These are phyloP conservation scores for Saccharomyces hybrid DNA, from an alignment of 1,139 yeast species.

Conservation along the genomic window DNA sequence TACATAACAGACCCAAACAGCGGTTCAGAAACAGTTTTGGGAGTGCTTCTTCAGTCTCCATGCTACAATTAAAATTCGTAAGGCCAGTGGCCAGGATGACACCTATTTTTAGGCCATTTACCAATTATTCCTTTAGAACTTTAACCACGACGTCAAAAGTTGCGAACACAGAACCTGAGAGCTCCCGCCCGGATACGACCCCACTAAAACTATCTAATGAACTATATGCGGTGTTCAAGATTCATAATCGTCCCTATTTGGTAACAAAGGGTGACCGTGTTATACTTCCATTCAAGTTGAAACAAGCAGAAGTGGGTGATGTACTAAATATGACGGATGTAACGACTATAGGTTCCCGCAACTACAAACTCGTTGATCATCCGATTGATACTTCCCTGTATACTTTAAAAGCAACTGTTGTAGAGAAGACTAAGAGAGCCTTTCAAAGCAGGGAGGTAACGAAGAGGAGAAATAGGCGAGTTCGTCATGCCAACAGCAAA, in stretches of 20 bases:
- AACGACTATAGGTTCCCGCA: constrained; percentile 76
- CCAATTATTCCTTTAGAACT: background rate
- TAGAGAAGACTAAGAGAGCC: constrained; percentile 83
- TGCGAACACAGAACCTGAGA: background rate
- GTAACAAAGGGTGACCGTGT: constrained; percentile 88
- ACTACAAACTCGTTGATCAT: constrained; percentile 56
- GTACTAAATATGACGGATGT: constrained; percentile 64
- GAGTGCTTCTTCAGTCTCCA: background rate
- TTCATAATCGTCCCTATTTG: constrained; percentile 79
- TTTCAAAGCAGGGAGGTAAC: constrained; percentile 59
- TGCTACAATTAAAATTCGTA: background rate
- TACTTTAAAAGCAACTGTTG: constrained; percentile 65
- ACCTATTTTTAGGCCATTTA: background rate
- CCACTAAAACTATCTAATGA: constrained; percentile 61
- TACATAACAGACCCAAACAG: no score
- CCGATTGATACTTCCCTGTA: constrained; percentile 49
- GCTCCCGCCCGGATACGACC: constrained; percentile 34
- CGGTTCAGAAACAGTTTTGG: no score
- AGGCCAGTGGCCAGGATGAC: background rate
- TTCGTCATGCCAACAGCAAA: constrained; percentile 69
- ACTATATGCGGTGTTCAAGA: constrained; percentile 73
- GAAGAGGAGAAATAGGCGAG: constrained; percentile 78
- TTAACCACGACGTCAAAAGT: background rate
- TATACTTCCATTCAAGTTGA: constrained; percentile 67
- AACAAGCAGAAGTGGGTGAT: constrained; percentile 76